Conservation (phyloP, 306 rosid genomes). For the Gastrolobium bilobum region DNA sequence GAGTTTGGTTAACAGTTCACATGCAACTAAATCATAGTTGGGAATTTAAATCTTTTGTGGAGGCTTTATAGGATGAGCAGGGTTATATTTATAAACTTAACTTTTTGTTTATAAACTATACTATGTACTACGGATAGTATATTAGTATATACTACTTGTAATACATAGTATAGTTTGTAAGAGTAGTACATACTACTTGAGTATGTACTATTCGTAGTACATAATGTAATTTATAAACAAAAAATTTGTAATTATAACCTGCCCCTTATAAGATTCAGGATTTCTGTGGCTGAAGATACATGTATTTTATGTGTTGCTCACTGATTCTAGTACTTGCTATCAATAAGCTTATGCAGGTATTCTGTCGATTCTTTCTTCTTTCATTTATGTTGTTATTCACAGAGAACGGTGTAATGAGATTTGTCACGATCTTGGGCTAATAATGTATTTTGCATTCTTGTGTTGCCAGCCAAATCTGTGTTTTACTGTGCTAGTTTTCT, state of each 20-base stretch:
- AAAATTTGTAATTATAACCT: too few relatives aligned
- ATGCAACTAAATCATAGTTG: conserved; percentile 35
- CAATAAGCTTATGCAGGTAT: conserved; percentile 45
- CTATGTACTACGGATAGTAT: too few relatives aligned
- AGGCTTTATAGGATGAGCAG: conserved; percentile 12
- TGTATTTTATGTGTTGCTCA: conserved; percentile 16
- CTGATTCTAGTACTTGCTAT: conserved; percentile 27
- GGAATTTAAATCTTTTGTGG: conserved; percentile 30
- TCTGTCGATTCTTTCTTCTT: conserved; percentile 13
- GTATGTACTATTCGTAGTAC: too few relatives aligned
- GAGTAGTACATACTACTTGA: too few relatives aligned
- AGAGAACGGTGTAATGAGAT: conserved; percentile 2
- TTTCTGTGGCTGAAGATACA: conserved; percentile 10
- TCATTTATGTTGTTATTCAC: not conserved
- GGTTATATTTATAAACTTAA: too few relatives aligned
- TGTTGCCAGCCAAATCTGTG: conserved; percentile 4
- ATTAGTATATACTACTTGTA: too few relatives aligned
- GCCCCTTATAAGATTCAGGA: not conserved
- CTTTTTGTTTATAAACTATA: too few relatives aligned
- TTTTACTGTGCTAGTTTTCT: not conserved
- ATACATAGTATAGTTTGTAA: too few relatives aligned
- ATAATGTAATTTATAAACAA: too few relatives aligned
- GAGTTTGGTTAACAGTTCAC: conserved; percentile 39
- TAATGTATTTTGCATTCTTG: conserved; percentile 31
- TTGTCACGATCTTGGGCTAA: conserved; percentile 17